These are phyloP conservation scores for Nannizziopsis arthrosporioides DNA, from an alignment of 2,329 filamentous ascomycete genomes.

Conservation along the genomic window DNA sequence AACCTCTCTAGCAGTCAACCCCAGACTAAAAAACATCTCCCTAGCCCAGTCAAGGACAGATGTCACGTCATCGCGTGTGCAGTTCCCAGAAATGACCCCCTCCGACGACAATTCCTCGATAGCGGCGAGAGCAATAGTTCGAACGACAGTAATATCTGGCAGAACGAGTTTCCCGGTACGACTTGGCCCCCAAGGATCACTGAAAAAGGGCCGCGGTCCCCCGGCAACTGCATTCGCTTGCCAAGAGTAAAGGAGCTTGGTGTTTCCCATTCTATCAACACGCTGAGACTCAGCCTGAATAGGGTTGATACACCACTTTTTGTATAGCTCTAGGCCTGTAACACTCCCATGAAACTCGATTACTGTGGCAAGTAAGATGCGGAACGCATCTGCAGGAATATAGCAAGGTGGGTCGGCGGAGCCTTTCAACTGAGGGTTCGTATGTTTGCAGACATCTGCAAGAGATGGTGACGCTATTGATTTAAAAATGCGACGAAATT, in stretches of 20 bases:
- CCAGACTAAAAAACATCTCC: conserved; percentile 21
- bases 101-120: conserved; percentile 19
- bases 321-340: conserved; percentile 39
- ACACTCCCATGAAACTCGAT: conserved; percentile 39
- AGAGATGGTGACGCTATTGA: conserved; percentile 24
- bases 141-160: conserved; percentile 27
- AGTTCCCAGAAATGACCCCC: neutral
- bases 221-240: neutral
- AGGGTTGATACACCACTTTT: conserved; percentile 36
- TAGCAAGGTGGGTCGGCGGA: conserved; percentile 18
- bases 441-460: conserved; percentile 19
- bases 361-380: conserved; percentile 44
- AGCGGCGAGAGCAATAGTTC: conserved; percentile 28
- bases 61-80: conserved; percentile 13
- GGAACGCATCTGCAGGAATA: conserved; percentile 37
- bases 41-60: conserved; percentile 27
- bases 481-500: conserved; percentile 24
- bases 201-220: neutral
- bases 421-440: conserved; percentile 15
- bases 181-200: conserved; percentile 17
- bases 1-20: conserved; percentile 23
- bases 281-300: conserved; percentile 16
- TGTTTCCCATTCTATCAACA: conserved; percentile 3
- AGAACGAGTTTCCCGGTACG: conserved; percentile 22
- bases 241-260: neutral